A percentile compares a stretch with the other conserved stretches of the same genome.
Evolutionary conservation across 306 rosid genomes (phyloP).

Genomic region (Cicer yamashitae): DNA sequence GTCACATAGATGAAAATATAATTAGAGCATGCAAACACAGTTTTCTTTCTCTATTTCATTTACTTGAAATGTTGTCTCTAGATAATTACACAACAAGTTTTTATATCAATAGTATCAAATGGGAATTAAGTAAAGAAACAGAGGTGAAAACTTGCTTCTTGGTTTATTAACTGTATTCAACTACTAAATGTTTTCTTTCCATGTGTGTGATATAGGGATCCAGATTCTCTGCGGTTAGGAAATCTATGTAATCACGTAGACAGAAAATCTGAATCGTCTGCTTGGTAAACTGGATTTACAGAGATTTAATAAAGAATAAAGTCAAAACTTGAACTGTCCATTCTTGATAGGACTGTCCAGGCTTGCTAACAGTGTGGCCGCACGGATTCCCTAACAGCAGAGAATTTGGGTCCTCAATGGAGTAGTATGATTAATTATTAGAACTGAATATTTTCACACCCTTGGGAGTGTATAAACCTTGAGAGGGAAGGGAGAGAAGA

Average conservation of each 20-base stretch:
- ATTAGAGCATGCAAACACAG: conserved; percentile 22
- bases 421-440: not conserved
- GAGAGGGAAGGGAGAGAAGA: not conserved
- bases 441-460: not conserved
- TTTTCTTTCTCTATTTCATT: not conserved
- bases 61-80: not conserved
- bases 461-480: too few relatives aligned
- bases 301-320: not conserved
- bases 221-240: not conserved
- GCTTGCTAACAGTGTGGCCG: not conserved
- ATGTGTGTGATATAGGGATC: not conserved
- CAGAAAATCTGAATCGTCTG: not conserved
- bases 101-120: not conserved
- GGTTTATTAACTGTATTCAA: conserved; percentile 22
- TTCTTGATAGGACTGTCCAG: not conserved
- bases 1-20: conserved; percentile 27
- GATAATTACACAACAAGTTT: too few relatives aligned
- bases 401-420: not conserved
- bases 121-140: not conserved
- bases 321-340: not conserved
- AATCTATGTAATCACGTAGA: not conserved
- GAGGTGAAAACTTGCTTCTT: not conserved
- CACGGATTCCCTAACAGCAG: not conserved
- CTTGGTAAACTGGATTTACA: not conserved
- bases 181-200: conserved; percentile 12